Conservation (phyloP, 2,329 filamentous ascomycete genomes). For the Lachnellula occidentalis region DNA sequence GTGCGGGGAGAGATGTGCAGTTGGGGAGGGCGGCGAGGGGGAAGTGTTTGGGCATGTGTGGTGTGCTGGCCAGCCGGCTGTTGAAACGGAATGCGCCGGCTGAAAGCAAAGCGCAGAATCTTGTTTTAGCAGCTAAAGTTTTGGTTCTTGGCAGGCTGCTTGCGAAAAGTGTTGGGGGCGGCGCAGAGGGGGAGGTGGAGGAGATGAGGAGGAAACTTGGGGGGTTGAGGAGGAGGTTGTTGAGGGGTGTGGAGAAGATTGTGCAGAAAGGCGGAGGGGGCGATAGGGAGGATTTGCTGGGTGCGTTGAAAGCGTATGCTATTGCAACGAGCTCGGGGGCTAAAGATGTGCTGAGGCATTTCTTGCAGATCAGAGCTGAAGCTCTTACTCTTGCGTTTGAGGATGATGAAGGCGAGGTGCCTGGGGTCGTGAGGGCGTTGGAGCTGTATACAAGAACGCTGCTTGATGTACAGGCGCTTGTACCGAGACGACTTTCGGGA, state of each 20-base stretch:
- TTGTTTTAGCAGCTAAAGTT: conserved; percentile 61
- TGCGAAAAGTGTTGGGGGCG: conserved; percentile 66
- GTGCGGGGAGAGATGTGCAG: background rate
- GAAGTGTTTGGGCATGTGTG: conserved; percentile 48
- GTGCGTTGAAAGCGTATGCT: conserved; percentile 76
- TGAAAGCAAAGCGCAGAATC: conserved; percentile 33
- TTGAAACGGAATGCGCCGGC: conserved; percentile 36
- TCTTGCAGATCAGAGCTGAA: conserved; percentile 66
- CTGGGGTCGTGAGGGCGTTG: conserved; percentile 56
- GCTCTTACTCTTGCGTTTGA: conserved; percentile 61
- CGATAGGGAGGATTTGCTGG: conserved; percentile 51
- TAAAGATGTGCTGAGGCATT: conserved; percentile 71
- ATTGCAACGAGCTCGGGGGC: conserved; percentile 75
- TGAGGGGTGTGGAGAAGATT: conserved; percentile 14
- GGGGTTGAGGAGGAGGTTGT: conserved; percentile 47
- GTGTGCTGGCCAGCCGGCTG: conserved; percentile 43
- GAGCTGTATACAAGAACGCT: conserved; percentile 72
- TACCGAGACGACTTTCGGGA: conserved; percentile 67
- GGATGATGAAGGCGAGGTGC: conserved; percentile 37
- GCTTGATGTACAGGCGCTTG: conserved; percentile 68
- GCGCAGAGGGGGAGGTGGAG: conserved; percentile 44
- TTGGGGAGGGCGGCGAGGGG: conserved; percentile 35
- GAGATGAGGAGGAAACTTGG: conserved; percentile 59
- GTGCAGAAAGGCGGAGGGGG: conserved; percentile 26
- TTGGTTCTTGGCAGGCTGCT: conserved; percentile 72